Evolutionary conservation across 441 rosid species (phyloP).

Genomic region (Jatropha podagrica): DNA sequence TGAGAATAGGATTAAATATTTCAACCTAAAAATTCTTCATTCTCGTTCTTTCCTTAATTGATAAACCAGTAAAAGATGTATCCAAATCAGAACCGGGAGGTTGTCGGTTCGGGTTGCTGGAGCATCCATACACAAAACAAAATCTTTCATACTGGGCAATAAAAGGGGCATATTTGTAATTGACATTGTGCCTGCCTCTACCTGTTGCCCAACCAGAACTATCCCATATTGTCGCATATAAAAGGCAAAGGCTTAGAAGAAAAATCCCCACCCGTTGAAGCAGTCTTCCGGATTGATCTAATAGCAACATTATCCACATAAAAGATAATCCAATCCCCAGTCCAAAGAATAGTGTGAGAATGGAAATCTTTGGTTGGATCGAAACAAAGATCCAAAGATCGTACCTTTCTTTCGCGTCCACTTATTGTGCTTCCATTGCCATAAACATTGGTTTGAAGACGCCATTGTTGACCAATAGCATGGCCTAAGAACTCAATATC

Average conservation of each 20-base stretch:
- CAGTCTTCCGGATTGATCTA: slow-evolving; percentile 28
- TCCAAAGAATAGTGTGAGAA: slow-evolving; percentile 33
- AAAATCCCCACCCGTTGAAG: slow-evolving; percentile 35
- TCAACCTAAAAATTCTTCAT: slow-evolving; percentile 47
- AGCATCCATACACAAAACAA: slow-evolving; percentile 35
- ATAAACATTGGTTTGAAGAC: slow-evolving; percentile 36
- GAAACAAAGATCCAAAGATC: slow-evolving; percentile 35
- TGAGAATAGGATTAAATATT: slow-evolving; percentile 56
- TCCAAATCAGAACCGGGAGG: slow-evolving; percentile 22
- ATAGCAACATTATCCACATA: slow-evolving; percentile 36
- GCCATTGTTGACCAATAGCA: slow-evolving; percentile 30
- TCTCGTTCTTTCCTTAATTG: slow-evolving; percentile 20
- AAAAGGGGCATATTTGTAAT: slow-evolving; percentile 40
- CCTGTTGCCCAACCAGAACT: slow-evolving; percentile 44
- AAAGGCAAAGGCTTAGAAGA: slow-evolving; percentile 44
- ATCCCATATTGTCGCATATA: slow-evolving; percentile 53
- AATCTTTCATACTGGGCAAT: slow-evolving; percentile 26
- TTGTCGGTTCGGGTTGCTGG: slow-evolving; percentile 29
- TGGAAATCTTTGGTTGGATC: slow-evolving; percentile 35
- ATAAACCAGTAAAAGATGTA: slow-evolving; percentile 20
- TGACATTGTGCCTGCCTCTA: slow-evolving; percentile 37
- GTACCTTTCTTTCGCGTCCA: slow-evolving; percentile 38
- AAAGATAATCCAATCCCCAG: slow-evolving; percentile 19
- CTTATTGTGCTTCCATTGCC: slow-evolving; percentile 31
- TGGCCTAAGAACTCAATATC: slow-evolving; percentile 47